A percentile compares a stretch with the other conserved stretches of the same genome.
phyloP scores from a whole-genome alignment of 139 green algal species.

The Picochlorum sp. region DNA sequence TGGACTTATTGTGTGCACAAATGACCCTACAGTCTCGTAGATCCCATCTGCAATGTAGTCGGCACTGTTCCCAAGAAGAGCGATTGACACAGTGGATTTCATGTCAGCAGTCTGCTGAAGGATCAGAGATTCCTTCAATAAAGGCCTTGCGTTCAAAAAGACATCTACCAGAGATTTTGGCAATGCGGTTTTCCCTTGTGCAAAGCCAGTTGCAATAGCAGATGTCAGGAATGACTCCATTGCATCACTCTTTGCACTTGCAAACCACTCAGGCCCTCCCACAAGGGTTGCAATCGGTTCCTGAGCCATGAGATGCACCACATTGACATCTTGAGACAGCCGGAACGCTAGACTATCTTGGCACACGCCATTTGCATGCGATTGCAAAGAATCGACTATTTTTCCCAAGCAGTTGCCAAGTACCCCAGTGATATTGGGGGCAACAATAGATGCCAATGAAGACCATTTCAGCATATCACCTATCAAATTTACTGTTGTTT shows the following conservation, averaged over 20 bases:
- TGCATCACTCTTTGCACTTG: slow-evolving; percentile 24
- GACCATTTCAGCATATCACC: slow-evolving; percentile 45
- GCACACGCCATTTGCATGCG: neutral
- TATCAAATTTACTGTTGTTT: slow-evolving; percentile 37
- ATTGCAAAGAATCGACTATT: slow-evolving; percentile 45
- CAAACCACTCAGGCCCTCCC: slow-evolving; percentile 29
- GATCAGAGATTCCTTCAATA: slow-evolving; percentile 13
- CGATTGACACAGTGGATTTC: slow-evolving; percentile 22
- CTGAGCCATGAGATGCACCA: slow-evolving; percentile 48
- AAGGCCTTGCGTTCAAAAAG: slow-evolving; percentile 19
- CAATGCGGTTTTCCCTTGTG: slow-evolving; percentile 18
- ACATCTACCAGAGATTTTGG: slow-evolving; percentile 33
- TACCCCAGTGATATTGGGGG: slow-evolving; percentile 38
- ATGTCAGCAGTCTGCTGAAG: slow-evolving; percentile 11
- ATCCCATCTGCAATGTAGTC: slow-evolving; percentile 48
- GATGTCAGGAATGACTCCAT: slow-evolving; percentile 20
- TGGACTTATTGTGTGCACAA: neutral
- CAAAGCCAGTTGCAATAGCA: slow-evolving; percentile 25
- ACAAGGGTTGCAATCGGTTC: slow-evolving; percentile 51
- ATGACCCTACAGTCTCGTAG: slow-evolving; percentile 11
- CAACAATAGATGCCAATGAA: slow-evolving; percentile 13
- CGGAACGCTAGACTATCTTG: slow-evolving; percentile 1
- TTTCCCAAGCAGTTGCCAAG: slow-evolving; percentile 53
- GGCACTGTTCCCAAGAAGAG: slow-evolving; percentile 36
- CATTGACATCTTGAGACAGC: slow-evolving; percentile 20